These are phyloP conservation scores for Pulveroboletus frians DNA, from an alignment of 768 basidiomycete genomes.

Conservation along the genomic window DNA sequence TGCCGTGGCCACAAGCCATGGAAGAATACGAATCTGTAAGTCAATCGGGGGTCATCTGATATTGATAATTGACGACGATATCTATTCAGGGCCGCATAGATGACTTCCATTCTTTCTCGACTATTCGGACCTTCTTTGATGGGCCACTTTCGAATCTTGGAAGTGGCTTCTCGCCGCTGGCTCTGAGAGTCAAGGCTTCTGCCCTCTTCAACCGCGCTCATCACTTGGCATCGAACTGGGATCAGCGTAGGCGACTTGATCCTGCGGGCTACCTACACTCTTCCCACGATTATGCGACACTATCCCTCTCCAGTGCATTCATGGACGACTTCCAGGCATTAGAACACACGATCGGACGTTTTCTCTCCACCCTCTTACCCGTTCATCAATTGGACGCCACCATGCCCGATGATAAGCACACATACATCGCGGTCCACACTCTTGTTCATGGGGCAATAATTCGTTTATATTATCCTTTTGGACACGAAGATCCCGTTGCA, in stretches of 20 bases:
- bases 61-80: conserved; percentile 14
- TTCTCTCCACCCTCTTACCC: conserved; percentile 58
- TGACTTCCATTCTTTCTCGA: conserved; percentile 48
- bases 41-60: conserved; percentile 10
- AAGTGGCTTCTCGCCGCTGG: conserved; percentile 56
- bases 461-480: conserved; percentile 58
- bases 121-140: conserved; percentile 57
- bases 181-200: conserved; percentile 72
- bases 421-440: conserved; percentile 56
- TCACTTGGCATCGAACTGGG: conserved; percentile 55
- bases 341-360: conserved; percentile 61
- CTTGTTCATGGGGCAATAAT: conserved; percentile 63
- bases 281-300: conserved; percentile 31
- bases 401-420: conserved; percentile 53
- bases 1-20: conserved; percentile 74
- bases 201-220: conserved; percentile 68
- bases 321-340: conserved; percentile 55
- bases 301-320: conserved; percentile 44
- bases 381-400: conserved; percentile 57
- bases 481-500: conserved; percentile 51
- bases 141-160: conserved; percentile 45
- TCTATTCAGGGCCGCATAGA: conserved; percentile 52
- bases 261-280: conserved; percentile 8
- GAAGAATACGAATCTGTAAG: conserved; percentile 68
- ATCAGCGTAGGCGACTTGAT: conserved; percentile 43